Evolutionary conservation across 2,329 filamentous ascomycete species (phyloP).

Genomic region (Harringtonia aguacate): DNA sequence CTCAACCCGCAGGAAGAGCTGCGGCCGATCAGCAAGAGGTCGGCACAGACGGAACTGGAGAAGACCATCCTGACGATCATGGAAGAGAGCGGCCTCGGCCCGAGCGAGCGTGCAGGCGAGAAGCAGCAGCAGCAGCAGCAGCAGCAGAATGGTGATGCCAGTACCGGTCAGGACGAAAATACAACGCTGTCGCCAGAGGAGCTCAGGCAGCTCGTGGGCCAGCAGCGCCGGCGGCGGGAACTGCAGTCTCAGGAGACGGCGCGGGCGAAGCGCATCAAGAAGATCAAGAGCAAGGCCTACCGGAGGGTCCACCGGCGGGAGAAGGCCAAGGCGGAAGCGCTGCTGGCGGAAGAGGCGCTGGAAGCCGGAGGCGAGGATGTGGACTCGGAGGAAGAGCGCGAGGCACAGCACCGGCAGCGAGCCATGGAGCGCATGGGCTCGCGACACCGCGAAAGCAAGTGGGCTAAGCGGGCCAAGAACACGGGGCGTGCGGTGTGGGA

Average conservation of each 20-base stretch:
- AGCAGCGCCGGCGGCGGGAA: constrained; percentile 72
- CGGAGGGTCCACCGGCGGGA: constrained; percentile 83
- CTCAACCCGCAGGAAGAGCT: constrained; percentile 40
- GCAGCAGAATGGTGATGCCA: constrained; percentile 3
- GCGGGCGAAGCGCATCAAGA: constrained; percentile 86
- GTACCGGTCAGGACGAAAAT: constrained; percentile 24
- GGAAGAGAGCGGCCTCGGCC: constrained; percentile 71
- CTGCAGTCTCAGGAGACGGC: constrained; percentile 81
- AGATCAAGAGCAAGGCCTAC: constrained; percentile 97
- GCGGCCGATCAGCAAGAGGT: constrained; percentile 50
- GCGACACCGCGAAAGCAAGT: constrained; percentile 80
- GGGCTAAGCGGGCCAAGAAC: constrained; percentile 76
- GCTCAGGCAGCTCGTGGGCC: constrained; percentile 59
- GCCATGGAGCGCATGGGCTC: constrained; percentile 79
- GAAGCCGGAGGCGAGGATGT: constrained; percentile 54
- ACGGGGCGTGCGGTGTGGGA: constrained; percentile 79
- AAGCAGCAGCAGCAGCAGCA: constrained; percentile 28
- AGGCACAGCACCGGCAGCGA: constrained; percentile 58
- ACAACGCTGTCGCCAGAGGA: constrained; percentile 55
- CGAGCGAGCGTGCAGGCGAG: constrained; percentile 23
- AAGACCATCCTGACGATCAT: constrained; percentile 79
- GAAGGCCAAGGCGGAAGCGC: constrained; percentile 41
- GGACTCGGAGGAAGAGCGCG: constrained; percentile 55
- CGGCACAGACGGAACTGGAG: constrained; percentile 71
- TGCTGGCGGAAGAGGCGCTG: constrained; percentile 38